Evolutionary conservation across 768 basidiomycete species (phyloP).

Genomic region (Lactarius sp.): DNA sequence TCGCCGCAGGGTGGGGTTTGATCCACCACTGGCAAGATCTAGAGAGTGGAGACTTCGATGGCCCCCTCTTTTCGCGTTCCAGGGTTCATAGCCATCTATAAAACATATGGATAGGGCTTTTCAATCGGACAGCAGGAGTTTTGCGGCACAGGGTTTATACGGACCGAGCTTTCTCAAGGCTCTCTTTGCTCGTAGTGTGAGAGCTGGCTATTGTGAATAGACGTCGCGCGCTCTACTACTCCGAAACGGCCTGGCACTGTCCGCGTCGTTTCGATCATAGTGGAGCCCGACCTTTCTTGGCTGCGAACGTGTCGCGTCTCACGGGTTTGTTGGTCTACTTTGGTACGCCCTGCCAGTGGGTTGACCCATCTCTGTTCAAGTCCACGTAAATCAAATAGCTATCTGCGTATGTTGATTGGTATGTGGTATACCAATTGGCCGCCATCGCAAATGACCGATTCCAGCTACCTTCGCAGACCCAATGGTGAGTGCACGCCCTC

Average conservation of each 20-base stretch:
- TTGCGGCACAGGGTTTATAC: background rate
- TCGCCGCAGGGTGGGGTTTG: conserved; percentile 1
- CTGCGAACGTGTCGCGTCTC: no score
- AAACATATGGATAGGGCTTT: background rate
- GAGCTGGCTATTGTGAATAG: background rate
- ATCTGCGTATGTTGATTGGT: no score
- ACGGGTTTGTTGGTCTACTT: background rate
- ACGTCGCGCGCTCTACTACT: background rate
- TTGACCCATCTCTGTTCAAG: no score
- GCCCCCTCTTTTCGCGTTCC: background rate
- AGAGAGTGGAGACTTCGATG: background rate
- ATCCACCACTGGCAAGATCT: background rate
- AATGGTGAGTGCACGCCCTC: background rate
- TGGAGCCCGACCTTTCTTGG: no score
- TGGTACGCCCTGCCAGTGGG: no score
- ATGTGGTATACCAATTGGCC: no score
- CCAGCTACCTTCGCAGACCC: no score
- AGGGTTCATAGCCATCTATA: background rate
- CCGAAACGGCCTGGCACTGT: no score
- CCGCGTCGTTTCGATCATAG: no score
- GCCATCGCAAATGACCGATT: background rate
- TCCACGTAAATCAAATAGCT: no score
- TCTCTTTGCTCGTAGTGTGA: background rate
- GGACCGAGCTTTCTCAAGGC: background rate
- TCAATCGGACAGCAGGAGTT: background rate